Conservation (phyloP, 345 rosid genomes). For the Lumnitzera racemosa region DNA sequence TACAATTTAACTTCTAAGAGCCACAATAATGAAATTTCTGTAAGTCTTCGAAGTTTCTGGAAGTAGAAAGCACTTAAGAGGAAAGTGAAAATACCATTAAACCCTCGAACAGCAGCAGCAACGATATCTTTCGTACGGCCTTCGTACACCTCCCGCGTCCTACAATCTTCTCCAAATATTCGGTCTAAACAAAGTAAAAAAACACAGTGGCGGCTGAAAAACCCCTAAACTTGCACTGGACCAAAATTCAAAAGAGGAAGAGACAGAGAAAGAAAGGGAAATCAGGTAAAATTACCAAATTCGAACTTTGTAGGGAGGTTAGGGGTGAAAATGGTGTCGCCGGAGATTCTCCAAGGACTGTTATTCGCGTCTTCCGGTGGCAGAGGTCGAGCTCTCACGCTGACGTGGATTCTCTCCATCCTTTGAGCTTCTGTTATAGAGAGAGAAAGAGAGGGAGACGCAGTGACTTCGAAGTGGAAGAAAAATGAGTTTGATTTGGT, state of each 20-base stretch:
- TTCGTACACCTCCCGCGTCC: conserved; percentile 57
- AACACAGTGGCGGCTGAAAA: background rate
- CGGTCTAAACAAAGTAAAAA: conserved; percentile 29
- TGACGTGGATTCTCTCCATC: conserved; percentile 88
- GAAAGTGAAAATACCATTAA: conserved; percentile 51
- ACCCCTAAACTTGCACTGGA: too few relatives aligned
- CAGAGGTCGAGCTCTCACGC: conserved; percentile 75
- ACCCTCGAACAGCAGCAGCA: conserved; percentile 80
- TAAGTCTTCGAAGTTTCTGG: too few relatives aligned
- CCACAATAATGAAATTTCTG: too few relatives aligned
- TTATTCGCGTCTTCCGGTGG: conserved; percentile 64
- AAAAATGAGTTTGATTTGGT: too few relatives aligned
- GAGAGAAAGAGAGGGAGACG: background rate
- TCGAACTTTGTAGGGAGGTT: conserved; percentile 53
- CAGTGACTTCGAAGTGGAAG: too few relatives aligned
- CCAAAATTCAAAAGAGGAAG: background rate
- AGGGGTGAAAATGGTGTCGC: conserved; percentile 54
- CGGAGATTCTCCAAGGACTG: conserved; percentile 79
- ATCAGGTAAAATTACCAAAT: conserved; percentile 35
- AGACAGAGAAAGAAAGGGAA: background rate
- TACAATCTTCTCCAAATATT: conserved; percentile 58
- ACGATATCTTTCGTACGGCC: conserved; percentile 75
- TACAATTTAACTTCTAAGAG: too few relatives aligned
- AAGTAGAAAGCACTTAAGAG: background rate
- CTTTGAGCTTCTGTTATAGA: background rate